phyloP scores from a whole-genome alignment of 2,329 filamentous ascomycete species.

The Sporothrix euskadiensis region DNA sequence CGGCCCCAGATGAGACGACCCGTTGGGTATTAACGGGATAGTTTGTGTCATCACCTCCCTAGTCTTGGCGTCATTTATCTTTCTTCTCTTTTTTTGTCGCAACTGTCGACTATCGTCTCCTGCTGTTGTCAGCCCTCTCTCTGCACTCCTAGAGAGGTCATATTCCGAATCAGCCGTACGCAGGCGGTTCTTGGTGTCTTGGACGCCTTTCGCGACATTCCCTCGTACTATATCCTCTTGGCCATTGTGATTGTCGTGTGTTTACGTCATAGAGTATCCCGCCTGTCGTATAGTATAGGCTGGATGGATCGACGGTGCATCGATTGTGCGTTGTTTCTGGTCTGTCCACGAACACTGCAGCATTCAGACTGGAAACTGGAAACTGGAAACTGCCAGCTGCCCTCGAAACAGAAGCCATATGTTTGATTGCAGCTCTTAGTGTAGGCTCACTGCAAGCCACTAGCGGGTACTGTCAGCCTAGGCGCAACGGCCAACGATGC shows the following conservation, averaged over 20 bases:
- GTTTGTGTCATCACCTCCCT: not conserved
- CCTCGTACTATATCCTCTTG: not conserved
- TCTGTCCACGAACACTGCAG: not conserved
- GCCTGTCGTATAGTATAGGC: not conserved
- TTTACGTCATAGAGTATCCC: too few species aligned
- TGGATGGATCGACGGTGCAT: not conserved
- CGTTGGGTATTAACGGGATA: not conserved
- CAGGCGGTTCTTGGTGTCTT: not conserved
- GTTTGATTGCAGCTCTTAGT: constrained; percentile 21
- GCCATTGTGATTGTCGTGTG: not conserved
- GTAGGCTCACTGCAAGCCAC: constrained; percentile 25
- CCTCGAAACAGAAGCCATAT: not conserved
- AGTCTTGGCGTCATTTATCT: not conserved
- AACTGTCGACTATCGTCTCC: not conserved
- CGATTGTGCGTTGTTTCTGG: not conserved
- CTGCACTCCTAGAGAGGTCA: not conserved
- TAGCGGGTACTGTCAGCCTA: constrained; percentile 17
- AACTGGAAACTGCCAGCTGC: not conserved
- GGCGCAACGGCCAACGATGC: constrained; percentile 1
- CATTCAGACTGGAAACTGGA: not conserved
- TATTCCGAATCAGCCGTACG: constrained; percentile 24
- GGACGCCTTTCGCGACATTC: not conserved
- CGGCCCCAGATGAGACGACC: not conserved
- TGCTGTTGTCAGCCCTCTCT: not conserved
- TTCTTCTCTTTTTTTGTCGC: not conserved